These are phyloP conservation scores for Lactarius trivialis DNA, from an alignment of 768 basidiomycete species.

Conservation along the genomic window DNA sequence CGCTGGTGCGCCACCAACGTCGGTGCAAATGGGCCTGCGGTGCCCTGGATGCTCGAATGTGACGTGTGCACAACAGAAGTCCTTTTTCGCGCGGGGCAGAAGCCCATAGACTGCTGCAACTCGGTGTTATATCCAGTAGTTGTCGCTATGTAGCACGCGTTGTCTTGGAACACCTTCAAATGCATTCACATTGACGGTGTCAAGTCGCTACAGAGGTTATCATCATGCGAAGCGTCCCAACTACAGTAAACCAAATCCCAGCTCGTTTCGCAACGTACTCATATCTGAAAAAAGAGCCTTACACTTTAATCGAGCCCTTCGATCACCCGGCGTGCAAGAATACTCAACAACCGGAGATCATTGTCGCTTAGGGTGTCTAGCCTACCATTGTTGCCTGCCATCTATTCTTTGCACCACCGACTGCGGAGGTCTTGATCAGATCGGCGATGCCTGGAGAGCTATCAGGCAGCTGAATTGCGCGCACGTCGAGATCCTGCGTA, in stretches of 20 bases:
- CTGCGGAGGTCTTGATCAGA: background rate
- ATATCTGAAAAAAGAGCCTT: background rate
- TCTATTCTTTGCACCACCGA: too few relatives aligned
- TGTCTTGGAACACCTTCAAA: background rate
- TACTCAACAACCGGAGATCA: background rate
- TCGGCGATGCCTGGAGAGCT: background rate
- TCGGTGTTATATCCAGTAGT: background rate
- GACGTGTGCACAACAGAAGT: constrained; percentile 81
- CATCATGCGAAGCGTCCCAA: background rate
- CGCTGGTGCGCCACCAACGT: constrained; percentile 56
- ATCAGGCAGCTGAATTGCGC: background rate
- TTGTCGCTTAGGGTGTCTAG: background rate
- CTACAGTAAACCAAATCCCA: background rate
- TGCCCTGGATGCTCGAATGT: constrained; percentile 93
- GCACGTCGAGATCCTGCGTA: background rate
- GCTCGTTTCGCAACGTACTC: background rate
- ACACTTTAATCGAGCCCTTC: background rate
- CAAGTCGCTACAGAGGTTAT: background rate
- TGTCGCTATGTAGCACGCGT: background rate
- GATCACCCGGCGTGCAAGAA: background rate
- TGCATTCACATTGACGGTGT: background rate
- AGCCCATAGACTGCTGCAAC: constrained; percentile 20
- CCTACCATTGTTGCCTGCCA: too few relatives aligned
- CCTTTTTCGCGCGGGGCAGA: constrained; percentile 82
- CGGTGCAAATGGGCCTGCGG: constrained; percentile 74